These are phyloP conservation scores for Talaromyces nanjingensis DNA, from an alignment of 495 filamentous ascomycete genomes.

Conservation along the genomic window DNA sequence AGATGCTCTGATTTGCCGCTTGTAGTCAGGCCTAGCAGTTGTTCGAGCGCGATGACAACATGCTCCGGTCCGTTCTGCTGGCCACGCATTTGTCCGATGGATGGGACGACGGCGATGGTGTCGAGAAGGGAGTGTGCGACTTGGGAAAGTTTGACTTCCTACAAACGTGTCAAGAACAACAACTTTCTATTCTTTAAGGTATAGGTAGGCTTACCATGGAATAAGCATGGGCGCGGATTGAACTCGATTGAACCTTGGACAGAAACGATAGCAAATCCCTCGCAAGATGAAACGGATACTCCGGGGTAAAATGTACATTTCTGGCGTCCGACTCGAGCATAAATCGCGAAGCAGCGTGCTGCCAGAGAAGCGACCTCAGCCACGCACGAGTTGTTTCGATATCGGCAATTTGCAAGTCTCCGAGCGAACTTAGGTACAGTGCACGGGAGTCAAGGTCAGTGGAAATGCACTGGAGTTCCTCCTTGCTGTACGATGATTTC, in stretches of 20 bases:
- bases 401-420: constrained; percentile 10
- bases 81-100: constrained; percentile 7
- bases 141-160: constrained; percentile 15
- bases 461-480: not conserved
- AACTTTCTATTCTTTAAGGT: not conserved
- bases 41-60: constrained; percentile 11
- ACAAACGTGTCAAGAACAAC: not conserved
- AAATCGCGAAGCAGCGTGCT: constrained; percentile 16
- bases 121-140: constrained; percentile 16
- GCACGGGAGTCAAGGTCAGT: not conserved
- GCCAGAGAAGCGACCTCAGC: constrained; percentile 15
- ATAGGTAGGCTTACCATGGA: constrained; percentile 12
- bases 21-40: not conserved
- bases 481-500: not conserved
- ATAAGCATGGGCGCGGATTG: constrained; percentile 15
- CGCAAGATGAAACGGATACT: constrained; percentile 14
- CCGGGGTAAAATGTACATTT: constrained; percentile 12
- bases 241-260: constrained; percentile 11
- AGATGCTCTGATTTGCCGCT: constrained; percentile 1
- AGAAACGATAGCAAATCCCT: constrained; percentile 13
- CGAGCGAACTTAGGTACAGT: not conserved
- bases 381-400: constrained; percentile 16
- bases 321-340: constrained; percentile 16
- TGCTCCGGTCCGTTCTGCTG: constrained; percentile 12
- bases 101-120: constrained; percentile 12